Evolutionary conservation across 257 asterid species (phyloP), one percentile per base, ranked within the genome.

Genomic region (Scutellaria galericulata): DNA sequence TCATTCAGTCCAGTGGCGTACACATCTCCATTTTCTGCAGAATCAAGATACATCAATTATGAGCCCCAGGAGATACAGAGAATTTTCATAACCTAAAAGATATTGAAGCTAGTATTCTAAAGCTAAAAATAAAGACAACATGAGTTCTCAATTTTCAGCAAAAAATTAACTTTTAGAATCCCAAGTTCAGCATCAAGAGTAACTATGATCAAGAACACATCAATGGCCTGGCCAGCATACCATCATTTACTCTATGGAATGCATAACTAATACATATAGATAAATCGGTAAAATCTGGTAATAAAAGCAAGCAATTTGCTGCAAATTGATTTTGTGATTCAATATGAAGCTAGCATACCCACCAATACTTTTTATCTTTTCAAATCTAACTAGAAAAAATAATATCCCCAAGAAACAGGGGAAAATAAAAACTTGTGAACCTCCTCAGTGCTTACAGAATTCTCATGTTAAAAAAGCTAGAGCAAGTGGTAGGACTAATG

Each of bases 1-100:
- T 94, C 99, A 81, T 94, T 94, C 71, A 94, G 90, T 64, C 99
- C 99, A 48, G 96, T 85, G 47, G 96, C 96, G 83, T 88, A 94
- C 67, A 94, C 92, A 66, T 76, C 85, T 58, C 99, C 98, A 80
- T 78, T 87, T 78, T 89, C 98, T 94, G 97, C 76, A 71, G 78
- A 81, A 79, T 37, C 56, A 76, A 71, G 72, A 77, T 61, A 68
- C 52, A 72, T 62, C 58, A 62, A 53, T 64, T 66, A 82, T 66
- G 74, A 75, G 79, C 79, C 68, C 50, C 71, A 37, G 66, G 77
- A 77, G 58, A 74, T 55, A 72, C 56, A 59, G 77, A 69, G 24
- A 76, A 53, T 24, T 67, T 58, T 57, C 15, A 47, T 54, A 53
- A 70, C 14, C 72, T 35, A 69, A 22, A 35, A 65, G 60, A 65